Base-by-base conservation (phyloP, 2,329 filamentous ascomycete species). In the Diaporthe batatas region DNA sequence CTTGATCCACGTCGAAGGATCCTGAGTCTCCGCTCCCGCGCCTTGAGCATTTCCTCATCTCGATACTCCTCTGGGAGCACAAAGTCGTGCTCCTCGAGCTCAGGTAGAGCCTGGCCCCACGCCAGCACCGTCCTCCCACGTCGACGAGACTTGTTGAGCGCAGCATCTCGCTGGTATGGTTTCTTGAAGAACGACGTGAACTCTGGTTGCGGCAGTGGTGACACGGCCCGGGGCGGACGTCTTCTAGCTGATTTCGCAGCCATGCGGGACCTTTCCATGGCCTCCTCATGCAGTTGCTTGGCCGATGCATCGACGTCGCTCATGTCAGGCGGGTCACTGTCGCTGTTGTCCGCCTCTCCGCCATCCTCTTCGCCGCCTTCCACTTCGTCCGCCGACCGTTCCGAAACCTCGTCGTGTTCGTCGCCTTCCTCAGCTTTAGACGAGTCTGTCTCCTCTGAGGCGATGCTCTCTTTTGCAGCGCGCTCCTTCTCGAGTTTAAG, bases 171-270 rank as follows among this genome's bases (percentile, higher is more conserved):
- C 74, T 96, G 88, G 79, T 97, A 91, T 32, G 89, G 91, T 82
- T 96, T 95, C 23, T 88, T 82, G 80, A 95, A 98, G 84, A 98
- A 98, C 0, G 94, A 97, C n/a, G 86, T 92, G 79, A 98, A 95
- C 49, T 93, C 92, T 72, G 87, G 89, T 2, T 81, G 81, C 14
- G 82, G 79, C 23, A 76, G 73, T 14, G 76, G 76, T 72, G 78
- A 74, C 53, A 77, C 78, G 57, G 78, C 75, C 10, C 77, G 75
- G 32, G 79, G 68, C 39, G 76, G 82, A 75, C 77, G 80, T 78
- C 75, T 79, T 75, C 70, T 77, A 58, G 78, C 77, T 32, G 79
- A 79, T 75, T 80, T 84, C 25, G 70, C 74, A 75, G 76, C 82
- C 39, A 84, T 76, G 53, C 82, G 84, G 2, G 87, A 86, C 59